Evolutionary conservation across 495 filamentous ascomycete species (phyloP), one percentile per base, ranked within the genome.

Genomic region (Penicillium ochrochloron): DNA sequence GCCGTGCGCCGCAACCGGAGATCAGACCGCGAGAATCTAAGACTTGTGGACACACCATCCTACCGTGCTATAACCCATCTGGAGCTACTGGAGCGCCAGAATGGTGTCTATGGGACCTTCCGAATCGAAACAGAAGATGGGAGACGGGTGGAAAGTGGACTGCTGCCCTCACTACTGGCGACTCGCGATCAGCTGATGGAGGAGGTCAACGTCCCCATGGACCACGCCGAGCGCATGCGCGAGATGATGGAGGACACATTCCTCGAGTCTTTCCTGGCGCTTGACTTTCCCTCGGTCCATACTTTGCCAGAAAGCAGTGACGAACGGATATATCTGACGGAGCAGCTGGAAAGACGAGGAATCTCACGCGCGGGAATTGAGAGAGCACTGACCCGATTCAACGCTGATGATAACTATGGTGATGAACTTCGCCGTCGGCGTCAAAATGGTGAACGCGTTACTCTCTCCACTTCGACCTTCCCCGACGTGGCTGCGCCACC

Each of bases 161-260:
- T 80, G 33, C 72, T 84, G 19, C 82, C 80, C 31, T 79, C 78
- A 11, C 65, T 80, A 14, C 74, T 81, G 14, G 77, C 76, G 50
- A 82, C 80, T 12, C 76, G 78, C 34, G 76, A 81, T 57, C 80
- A 82, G 58, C 70, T 84, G 51, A 80, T 79, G 77, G 75, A 76
- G 59, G 74, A 80, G 56, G 78, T 81, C 5, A 78, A 78, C 10
- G 77, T 81, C 15, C 74, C 73, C 3, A 53, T 70, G 19, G 75
- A 70, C 53, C 77, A 82, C 64, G 82, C 82, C 19, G 77, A 79
- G 64, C 74, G 75, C 61, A 79, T 83, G 72, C 79, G 80, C 42
- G 74, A 81, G 63, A 81, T 82, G 76, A 80, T 84, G 77, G 82
- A 84, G 57, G 78, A 80, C 42, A 78, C 78, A 1, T 82, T 84